phyloP scores from a whole-genome alignment of 331 rosid genomes.

The Quercus lobata region DNA sequence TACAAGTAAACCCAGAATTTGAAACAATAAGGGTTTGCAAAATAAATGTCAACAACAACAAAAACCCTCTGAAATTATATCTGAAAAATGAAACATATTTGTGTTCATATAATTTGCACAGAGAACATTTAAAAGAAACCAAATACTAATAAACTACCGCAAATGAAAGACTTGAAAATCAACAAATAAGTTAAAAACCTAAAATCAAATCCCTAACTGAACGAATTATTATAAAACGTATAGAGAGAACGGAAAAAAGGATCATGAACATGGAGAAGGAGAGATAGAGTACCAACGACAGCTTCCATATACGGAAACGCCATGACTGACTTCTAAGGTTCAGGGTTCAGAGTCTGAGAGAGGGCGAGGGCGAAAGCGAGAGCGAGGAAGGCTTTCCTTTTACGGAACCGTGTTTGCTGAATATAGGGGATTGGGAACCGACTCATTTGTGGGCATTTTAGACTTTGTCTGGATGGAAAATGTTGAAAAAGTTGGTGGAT shows the following conservation, averaged over 20 bases:
- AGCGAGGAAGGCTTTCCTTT: neutral
- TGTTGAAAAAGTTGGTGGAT: no score
- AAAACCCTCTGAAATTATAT: neutral
- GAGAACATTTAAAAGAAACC: neutral
- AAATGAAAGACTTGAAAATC: neutral
- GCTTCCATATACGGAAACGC: slow-evolving; percentile 63
- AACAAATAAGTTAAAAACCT: neutral
- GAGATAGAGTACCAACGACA: slow-evolving; percentile 42
- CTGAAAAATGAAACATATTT: neutral
- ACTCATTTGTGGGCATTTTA: no score
- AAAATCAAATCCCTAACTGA: neutral
- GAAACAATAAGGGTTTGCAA: neutral
- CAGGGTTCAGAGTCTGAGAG: neutral
- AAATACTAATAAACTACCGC: neutral
- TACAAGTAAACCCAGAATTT: neutral
- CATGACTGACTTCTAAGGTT: slow-evolving; percentile 23
- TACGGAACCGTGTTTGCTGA: neutral
- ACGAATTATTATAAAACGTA: neutral
- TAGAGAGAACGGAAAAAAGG: neutral
- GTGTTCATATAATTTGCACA: neutral
- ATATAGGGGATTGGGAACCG: no score
- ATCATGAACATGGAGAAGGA: neutral
- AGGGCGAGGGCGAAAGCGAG: neutral
- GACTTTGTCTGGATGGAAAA: no score
- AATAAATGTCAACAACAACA: neutral